Evolutionary conservation across 768 basidiomycete genomes (phyloP), one percentile per base, ranked within the genome.

Genomic region (Amanita molliuscula): DNA sequence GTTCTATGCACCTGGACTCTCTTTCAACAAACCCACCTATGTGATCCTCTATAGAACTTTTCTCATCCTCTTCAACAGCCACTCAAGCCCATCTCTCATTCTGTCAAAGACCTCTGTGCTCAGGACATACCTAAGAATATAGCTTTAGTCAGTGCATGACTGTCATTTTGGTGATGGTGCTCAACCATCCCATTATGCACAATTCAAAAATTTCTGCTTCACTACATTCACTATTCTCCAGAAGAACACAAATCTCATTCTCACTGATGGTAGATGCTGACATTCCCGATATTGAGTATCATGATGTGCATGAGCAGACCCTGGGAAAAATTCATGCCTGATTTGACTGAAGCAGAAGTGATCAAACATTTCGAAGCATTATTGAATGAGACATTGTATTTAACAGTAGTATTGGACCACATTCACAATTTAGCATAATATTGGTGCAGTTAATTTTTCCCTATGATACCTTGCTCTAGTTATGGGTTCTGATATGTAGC

Each of bases 221-320:
- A 98, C 94, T n/a, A 95, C 92, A 1, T 98, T 98, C 68, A 88
- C 87, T 48, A 92, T 90, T 60, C 77, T 98, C 50, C 82, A 95
- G 56, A 97, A 98, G 74, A 92, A 88, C 61, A 90, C 95, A 35
- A 98, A 97, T 70, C 79, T 99, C 44, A 94, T 99, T 47, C 75
- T 98, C 55, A 98, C 77, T 99, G 47, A 98, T 98, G 96, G 85
- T 93, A 7, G 93, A 97, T 56, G 94, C 93, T 2, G 93, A 95
- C 57, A 95, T 99, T 43, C 93, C 93, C 13, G 95, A 98, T 60
- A 95, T 99, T 74, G 91, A 92, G 64, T 84, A 87, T 55, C 82
- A 85, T n/a, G 84, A 88, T 58, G 86, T 89, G 3, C 83, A 87
- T 58, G 83, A 84, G 55, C 83, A 96, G 67, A 82, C 97, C 23